These are phyloP conservation scores for Taiozyma onychis DNA, from an alignment of 1,139 yeast species.

Conservation along the genomic window DNA sequence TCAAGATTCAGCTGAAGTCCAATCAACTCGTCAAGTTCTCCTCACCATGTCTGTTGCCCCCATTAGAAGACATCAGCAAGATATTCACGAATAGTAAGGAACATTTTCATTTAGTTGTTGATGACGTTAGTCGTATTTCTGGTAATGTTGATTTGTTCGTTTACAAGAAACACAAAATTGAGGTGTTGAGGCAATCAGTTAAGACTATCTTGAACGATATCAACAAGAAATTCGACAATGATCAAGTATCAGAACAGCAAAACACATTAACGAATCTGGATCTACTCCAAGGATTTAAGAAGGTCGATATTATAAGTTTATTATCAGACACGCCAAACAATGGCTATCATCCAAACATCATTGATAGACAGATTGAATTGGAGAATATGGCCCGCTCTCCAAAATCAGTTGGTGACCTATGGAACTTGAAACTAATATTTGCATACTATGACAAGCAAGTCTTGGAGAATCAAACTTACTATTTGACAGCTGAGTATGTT, in stretches of 20 bases:
- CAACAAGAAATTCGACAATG: conserved; percentile 14
- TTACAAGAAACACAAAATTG: conserved; percentile 40
- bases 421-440: conserved; percentile 62
- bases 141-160: conserved; percentile 45
- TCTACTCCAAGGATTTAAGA: conserved; percentile 13
- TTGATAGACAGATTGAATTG: conserved; percentile 54
- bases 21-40: conserved; percentile 28
- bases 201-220: conserved; percentile 27
- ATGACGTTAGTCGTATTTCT: conserved; percentile 35
- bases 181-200: conserved; percentile 35
- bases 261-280: conserved; percentile 11
- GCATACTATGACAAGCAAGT: conserved; percentile 44
- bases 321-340: conserved; percentile 8
- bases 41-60: conserved; percentile 72
- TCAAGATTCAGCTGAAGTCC: conserved; percentile 38
- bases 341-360: conserved; percentile 34
- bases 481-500: conserved; percentile 43
- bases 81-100: conserved; percentile 37
- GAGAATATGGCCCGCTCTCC: conserved; percentile 42
- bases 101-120: conserved; percentile 40
- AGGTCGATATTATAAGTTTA: conserved; percentile 12
- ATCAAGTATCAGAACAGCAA: background rate
- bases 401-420: conserved; percentile 45
- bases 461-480: conserved; percentile 23
- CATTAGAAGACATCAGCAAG: conserved; percentile 38